Evolutionary conservation across 164 flowering plant species (phyloP).

Genomic region (Sextonia rubra): DNA sequence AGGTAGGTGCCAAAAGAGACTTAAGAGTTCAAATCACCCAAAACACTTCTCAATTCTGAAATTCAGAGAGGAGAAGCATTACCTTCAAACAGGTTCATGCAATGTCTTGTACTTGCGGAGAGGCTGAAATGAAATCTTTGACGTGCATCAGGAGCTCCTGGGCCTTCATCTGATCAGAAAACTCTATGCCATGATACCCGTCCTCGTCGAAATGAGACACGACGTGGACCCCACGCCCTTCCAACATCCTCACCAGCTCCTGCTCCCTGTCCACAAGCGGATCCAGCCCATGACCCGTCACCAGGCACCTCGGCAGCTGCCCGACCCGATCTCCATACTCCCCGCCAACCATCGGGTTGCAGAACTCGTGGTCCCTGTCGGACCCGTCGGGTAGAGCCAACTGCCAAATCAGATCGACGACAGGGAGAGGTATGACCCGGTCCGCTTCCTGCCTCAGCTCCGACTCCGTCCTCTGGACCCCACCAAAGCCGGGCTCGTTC

Average conservation of each 20-base stretch:
- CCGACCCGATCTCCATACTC: slow-evolving; percentile 16
- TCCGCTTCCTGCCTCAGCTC: slow-evolving; percentile 5
- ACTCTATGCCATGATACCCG: slow-evolving; percentile 31
- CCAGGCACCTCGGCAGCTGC: slow-evolving; percentile 37
- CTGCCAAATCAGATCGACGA: slow-evolving; percentile 10
- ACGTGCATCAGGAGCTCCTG: slow-evolving; percentile 11
- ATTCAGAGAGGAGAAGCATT: no score
- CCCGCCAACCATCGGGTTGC: slow-evolving; percentile 5
- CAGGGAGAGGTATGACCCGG: slow-evolving; percentile 3
- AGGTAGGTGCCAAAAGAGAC: not conserved
- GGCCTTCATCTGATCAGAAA: slow-evolving; percentile 20
- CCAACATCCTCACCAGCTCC: slow-evolving; percentile 31
- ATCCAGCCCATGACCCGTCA: slow-evolving; percentile 18
- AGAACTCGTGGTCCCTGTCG: slow-evolving; percentile 17
- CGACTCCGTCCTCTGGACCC: slow-evolving; percentile 3
- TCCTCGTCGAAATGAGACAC: slow-evolving; percentile 28
- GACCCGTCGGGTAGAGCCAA: slow-evolving; percentile 8
- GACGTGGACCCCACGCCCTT: slow-evolving; percentile 28
- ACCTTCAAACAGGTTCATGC: no score
- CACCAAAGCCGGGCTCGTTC: slow-evolving; percentile 43
- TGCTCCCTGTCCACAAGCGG: slow-evolving; percentile 34
- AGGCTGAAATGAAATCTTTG: slow-evolving; percentile 23
- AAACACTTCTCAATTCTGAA: no score
- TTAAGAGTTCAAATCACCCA: not conserved
- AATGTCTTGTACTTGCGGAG: no score